Percentiles rank a stretch among this genome's conserved stretches.
Conservation (phyloP, 768 basidiomycete genomes). For the Pulveroboletus ravenelii region DNA sequence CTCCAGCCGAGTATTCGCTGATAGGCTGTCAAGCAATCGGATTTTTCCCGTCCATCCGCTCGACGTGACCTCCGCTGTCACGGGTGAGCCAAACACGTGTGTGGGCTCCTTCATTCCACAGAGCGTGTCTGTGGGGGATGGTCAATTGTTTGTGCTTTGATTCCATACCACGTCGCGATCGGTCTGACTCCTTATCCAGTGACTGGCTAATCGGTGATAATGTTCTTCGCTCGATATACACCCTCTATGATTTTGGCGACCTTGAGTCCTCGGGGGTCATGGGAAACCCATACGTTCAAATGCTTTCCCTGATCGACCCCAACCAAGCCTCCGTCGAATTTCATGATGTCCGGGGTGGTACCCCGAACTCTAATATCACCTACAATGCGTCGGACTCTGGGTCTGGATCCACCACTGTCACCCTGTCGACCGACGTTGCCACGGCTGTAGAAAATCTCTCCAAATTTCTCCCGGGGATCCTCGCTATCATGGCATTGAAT, state of each 20-base stretch:
- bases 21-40: conserved; percentile 48
- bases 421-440: conserved; percentile 55
- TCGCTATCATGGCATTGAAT: conserved; percentile 75
- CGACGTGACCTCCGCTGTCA: conserved; percentile 54
- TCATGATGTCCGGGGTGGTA: conserved; percentile 60
- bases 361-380: conserved; percentile 61
- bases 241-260: conserved; percentile 83
- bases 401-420: conserved; percentile 44
- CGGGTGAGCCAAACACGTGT: conserved; percentile 47
- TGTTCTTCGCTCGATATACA: conserved; percentile 76
- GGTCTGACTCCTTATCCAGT: conserved; percentile 34
- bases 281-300: conserved; percentile 75
- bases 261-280: conserved; percentile 57
- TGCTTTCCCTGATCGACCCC: conserved; percentile 66
- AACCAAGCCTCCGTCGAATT: conserved; percentile 69
- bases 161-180: neutral
- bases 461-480: conserved; percentile 64
- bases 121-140: conserved; percentile 49
- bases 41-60: conserved; percentile 77
- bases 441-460: conserved; percentile 59
- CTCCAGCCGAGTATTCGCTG: conserved; percentile 4
- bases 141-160: conserved; percentile 55
- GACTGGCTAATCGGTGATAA: conserved; percentile 85
- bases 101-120: conserved; percentile 75
- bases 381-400: conserved; percentile 46